These are phyloP conservation scores for Aspergillus sp. DNA, from an alignment of 2,329 filamentous ascomycete species.

Conservation along the genomic window DNA sequence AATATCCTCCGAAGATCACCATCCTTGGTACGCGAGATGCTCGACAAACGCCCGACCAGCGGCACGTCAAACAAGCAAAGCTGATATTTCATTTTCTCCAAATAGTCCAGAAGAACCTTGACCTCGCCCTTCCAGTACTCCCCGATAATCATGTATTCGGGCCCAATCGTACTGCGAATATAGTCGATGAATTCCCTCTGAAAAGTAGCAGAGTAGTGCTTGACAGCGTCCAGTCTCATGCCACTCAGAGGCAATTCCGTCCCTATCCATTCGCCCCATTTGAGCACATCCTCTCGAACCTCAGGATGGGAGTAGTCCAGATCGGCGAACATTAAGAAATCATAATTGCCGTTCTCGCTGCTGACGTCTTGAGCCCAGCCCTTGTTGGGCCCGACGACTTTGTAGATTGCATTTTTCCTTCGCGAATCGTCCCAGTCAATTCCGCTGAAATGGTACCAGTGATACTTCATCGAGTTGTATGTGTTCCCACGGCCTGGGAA, in stretches of 20 bases:
- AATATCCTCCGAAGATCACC: constrained; percentile 59
- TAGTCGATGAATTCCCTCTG: constrained; percentile 55
- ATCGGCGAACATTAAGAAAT: constrained; percentile 65
- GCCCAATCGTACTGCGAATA: constrained; percentile 44
- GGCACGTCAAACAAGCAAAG: constrained; percentile 60
- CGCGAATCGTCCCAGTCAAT: constrained; percentile 56
- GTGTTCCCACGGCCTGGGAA: constrained; percentile 53
- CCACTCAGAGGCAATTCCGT: constrained; percentile 54
- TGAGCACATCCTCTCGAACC: constrained; percentile 55
- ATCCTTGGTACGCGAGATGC: constrained; percentile 47
- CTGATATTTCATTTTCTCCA: constrained; percentile 51
- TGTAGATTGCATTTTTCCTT: constrained; percentile 55
- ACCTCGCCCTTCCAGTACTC: constrained; percentile 61
- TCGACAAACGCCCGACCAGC: constrained; percentile 59
- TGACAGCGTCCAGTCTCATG: constrained; percentile 63
- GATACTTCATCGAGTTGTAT: constrained; percentile 57
- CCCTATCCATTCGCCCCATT: constrained; percentile 62
- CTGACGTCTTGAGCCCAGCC: constrained; percentile 57
- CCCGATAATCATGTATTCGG: constrained; percentile 57
- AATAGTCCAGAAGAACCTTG: constrained; percentile 48
- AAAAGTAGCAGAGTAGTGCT: constrained; percentile 63
- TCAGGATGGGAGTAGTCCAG: constrained; percentile 58
- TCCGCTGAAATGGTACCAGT: constrained; percentile 59
- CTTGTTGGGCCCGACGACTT: constrained; percentile 55
- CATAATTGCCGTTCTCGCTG: constrained; percentile 58